A percentile compares a stretch with the other conserved stretches of the same genome.
Conservation (phyloP, 805 yeast species). For the Wickerhamomyces pijperi region DNA sequence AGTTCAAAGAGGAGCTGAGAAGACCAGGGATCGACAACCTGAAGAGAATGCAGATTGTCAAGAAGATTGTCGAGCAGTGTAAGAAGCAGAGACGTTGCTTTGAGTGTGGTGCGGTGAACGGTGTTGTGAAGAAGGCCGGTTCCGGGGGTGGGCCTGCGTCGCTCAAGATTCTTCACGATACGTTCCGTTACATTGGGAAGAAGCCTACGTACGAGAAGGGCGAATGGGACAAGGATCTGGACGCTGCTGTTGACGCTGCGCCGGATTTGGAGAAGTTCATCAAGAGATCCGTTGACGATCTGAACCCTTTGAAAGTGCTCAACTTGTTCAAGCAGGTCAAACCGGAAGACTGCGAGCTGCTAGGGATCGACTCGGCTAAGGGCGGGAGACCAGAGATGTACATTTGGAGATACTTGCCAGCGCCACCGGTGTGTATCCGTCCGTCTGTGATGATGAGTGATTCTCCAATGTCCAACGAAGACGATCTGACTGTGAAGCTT, state of each 20-base stretch:
- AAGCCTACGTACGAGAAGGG: conserved; percentile 75
- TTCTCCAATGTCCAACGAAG: conserved; percentile 85
- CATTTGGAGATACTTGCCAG: conserved; percentile 94
- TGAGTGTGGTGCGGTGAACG: conserved; percentile 80
- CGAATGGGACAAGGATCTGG: conserved; percentile 81
- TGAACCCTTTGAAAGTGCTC: conserved; percentile 84
- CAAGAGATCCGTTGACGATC: conserved; percentile 82
- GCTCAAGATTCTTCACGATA: conserved; percentile 87
- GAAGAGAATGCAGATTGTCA: conserved; percentile 81
- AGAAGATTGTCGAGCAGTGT: conserved; percentile 80
- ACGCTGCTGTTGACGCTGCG: conserved; percentile 56
- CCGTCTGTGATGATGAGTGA: conserved; percentile 94
- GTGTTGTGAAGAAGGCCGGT: conserved; percentile 94
- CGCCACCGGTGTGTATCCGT: conserved; percentile 97
- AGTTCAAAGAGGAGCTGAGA: conserved; percentile 67
- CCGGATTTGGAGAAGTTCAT: conserved; percentile 86
- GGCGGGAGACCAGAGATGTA: conserved; percentile 95
- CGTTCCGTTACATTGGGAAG: conserved; percentile 92
- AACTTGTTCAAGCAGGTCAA: conserved; percentile 77
- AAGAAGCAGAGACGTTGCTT: conserved; percentile 90
- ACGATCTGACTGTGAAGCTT: conserved; percentile 89
- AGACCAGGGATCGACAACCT: conserved; percentile 84
- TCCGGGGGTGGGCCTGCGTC: conserved; percentile 90
- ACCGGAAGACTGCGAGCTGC: conserved; percentile 82
- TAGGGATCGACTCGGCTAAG: conserved; percentile 80